phyloP scores from a whole-genome alignment of 2,329 filamentous ascomycete species.

The Phialophora expanda region DNA sequence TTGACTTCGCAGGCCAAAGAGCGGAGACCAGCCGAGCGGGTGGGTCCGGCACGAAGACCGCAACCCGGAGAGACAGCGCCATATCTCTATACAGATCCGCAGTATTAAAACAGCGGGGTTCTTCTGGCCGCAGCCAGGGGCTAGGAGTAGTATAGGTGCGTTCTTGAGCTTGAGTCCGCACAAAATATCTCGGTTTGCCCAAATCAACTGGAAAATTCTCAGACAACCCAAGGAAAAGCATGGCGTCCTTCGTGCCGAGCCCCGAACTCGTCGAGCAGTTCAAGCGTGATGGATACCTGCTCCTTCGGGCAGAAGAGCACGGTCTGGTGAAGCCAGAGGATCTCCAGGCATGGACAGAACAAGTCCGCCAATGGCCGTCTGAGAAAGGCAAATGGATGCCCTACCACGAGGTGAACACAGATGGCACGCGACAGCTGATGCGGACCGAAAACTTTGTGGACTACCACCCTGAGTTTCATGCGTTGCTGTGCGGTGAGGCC shows the following conservation, averaged over 20 bases:
- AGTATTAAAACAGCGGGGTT: conserved; percentile 18
- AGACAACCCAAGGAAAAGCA: background rate
- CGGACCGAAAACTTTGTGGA: conserved; percentile 46
- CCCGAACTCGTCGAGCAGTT: conserved; percentile 39
- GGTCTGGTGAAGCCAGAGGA: conserved; percentile 40
- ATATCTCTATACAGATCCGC: conserved; percentile 1
- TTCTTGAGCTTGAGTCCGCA: background rate
- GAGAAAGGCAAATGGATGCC: conserved; percentile 46
- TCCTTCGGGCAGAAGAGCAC: conserved; percentile 41
- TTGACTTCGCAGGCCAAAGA: background rate
- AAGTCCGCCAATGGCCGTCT: conserved; percentile 41
- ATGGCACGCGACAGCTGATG: conserved; percentile 44
- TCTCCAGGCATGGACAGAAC: conserved; percentile 40
- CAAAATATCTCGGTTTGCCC: background rate
- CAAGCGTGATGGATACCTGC: conserved; percentile 41
- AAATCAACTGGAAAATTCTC: background rate
- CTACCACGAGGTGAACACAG: conserved; percentile 44
- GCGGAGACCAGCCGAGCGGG: conserved; percentile 4
- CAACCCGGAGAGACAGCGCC: background rate
- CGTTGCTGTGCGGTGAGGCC: conserved; percentile 41
- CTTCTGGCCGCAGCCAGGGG: background rate
- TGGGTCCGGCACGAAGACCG: conserved; percentile 39
- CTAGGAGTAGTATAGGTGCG: conserved; percentile 3
- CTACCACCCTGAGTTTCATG: conserved; percentile 41
- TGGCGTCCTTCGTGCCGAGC: conserved; percentile 36